Evolutionary conservation across 257 asterid genomes (phyloP), one percentile per base, ranked within the genome.

Genomic region (Capsicum chinense): DNA sequence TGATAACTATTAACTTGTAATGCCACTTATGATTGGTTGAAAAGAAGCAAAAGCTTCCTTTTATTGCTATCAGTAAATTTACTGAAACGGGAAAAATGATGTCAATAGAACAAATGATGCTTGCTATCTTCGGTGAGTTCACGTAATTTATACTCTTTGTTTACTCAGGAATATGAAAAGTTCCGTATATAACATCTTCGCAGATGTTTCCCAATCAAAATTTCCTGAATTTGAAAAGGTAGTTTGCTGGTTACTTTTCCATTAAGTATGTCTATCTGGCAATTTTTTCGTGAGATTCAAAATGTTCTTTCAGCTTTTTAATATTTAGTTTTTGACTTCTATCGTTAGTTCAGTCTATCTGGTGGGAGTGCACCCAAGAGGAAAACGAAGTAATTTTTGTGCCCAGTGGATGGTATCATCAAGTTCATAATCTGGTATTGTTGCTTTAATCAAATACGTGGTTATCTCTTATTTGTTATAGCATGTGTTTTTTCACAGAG

Each of bases 391-490:
- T 97, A 80, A 97, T 97, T 84, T 97, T 97, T 50, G 99, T 97
- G 52, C 98, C 99, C 67, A 94, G 98, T 90, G 98, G 98, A 84
- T 97, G 98, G 99, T 97, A 92, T 86, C 99, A 97, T 88, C 99
- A 97, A 97, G 98, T 97, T 86, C 97, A 91, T 74, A 97, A 97
- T 90, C 86, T 91, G 98, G 99, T 95, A 95, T 50, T 21, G 57
- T 15, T n/a, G 67, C 12, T 80, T 47, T 74, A 78, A 48, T 39
- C 39, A 33, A 15, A 44, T 66, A 10, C 64, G 33, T 11, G 52
- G 11, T 9, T 35, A 42, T 71, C 59, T 37, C 33, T 48, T 42
- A 12, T n/a, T 39, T 63, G 5, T 7, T 15, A 54, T 69, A 16
- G 48, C 56, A 6, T 59, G 10, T 35, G 58, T 68, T 9, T 73